Evolutionary conservation across 2,329 filamentous ascomycete genomes (phyloP).

Genomic region (Colletotrichum brevisporum): DNA sequence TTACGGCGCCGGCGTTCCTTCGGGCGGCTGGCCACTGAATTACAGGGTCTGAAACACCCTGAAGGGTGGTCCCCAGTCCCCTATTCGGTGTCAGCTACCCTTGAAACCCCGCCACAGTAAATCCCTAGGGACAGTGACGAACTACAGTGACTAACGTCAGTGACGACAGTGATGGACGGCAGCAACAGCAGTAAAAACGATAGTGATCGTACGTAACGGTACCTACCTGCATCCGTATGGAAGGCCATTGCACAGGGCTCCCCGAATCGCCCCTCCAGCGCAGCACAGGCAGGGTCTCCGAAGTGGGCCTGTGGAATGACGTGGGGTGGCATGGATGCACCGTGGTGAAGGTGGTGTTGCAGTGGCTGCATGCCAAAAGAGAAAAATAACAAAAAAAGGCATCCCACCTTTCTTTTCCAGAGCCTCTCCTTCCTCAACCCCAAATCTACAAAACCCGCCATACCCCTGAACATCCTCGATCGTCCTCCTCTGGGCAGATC

Average conservation of each 20-base stretch:
- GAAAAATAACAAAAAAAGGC: constrained; percentile 36
- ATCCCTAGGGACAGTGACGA: no score
- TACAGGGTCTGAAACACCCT: no score
- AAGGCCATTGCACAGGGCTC: no score
- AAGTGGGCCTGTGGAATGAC: constrained; percentile 30
- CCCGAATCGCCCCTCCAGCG: no score
- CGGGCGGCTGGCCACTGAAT: background rate
- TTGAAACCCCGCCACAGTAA: no score
- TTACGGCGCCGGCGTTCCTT: constrained; percentile 21
- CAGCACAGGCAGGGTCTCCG: background rate
- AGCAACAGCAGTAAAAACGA: no score
- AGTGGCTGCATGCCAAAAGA: constrained; percentile 26
- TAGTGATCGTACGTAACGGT: no score
- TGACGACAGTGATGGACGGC: no score
- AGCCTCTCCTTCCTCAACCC: constrained; percentile 2
- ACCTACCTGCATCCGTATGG: no score
- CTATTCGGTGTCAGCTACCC: no score
- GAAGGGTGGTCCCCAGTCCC: no score
- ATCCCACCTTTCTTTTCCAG: constrained; percentile 26
- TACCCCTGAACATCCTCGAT: constrained; percentile 35
- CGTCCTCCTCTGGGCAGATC: constrained; percentile 24
- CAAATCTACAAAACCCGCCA: constrained; percentile 19
- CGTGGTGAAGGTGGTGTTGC: background rate
- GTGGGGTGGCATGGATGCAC: constrained; percentile 27
- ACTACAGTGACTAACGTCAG: no score